Evolutionary conservation across 2,329 filamentous ascomycete genomes (phyloP).

Genomic region (Neopestalotiopsis rosae): DNA sequence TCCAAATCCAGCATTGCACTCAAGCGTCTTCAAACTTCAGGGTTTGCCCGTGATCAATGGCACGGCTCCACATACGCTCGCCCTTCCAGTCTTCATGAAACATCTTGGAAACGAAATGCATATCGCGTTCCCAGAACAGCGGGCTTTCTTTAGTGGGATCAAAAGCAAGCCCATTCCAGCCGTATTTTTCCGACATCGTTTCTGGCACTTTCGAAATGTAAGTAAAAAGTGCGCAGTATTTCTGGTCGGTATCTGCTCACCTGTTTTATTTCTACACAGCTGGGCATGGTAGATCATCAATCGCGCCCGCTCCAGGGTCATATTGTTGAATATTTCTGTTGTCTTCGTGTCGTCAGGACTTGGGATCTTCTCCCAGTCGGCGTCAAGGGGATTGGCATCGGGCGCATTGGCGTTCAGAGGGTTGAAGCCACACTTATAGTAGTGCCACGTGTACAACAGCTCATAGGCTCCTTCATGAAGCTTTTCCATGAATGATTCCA

Average conservation of each 20-base stretch:
- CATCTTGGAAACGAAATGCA: slow-evolving; percentile 53
- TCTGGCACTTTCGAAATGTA: neutral
- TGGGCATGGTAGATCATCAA: too few species aligned
- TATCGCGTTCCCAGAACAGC: slow-evolving; percentile 44
- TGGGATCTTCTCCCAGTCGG: slow-evolving; percentile 32
- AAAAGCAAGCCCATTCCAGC: neutral
- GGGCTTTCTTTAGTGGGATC: neutral
- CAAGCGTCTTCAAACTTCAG: neutral
- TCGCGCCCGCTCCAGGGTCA: too few species aligned
- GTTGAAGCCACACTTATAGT: slow-evolving; percentile 48
- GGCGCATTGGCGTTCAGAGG: slow-evolving; percentile 24
- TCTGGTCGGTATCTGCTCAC: neutral
- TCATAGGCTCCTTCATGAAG: slow-evolving; percentile 52
- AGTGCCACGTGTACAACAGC: slow-evolving; percentile 56
- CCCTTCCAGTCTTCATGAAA: slow-evolving; percentile 48
- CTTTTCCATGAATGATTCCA: slow-evolving; percentile 46
- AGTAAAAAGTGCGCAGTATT: neutral
- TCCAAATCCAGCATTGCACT: too few species aligned
- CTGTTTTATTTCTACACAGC: neutral
- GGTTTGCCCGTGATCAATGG: neutral
- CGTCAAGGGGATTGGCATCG: slow-evolving; percentile 29
- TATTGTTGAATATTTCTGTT: neutral
- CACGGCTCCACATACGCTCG: slow-evolving; percentile 22
- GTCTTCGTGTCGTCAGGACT: slow-evolving; percentile 18
- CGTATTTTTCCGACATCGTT: neutral